Conservation (phyloP, 331 rosid species). For the Arachis monticola region DNA sequence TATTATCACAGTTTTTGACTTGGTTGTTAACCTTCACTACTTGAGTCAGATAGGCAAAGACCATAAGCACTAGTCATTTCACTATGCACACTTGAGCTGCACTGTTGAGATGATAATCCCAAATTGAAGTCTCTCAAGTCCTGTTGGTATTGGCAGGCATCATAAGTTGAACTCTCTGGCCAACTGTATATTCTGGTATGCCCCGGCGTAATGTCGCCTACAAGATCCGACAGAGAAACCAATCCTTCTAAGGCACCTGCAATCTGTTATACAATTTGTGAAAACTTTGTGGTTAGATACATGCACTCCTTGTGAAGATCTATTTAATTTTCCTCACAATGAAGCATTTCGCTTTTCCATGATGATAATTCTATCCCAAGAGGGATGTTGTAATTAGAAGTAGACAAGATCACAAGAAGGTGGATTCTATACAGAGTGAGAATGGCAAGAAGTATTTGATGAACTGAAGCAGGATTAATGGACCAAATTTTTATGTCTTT, state of each 20-base stretch:
- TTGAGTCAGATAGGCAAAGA: constrained; percentile 33
- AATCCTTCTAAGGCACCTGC: constrained; percentile 61
- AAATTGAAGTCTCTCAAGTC: constrained; percentile 36
- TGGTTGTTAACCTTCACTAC: constrained; percentile 37
- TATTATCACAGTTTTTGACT: not conserved
- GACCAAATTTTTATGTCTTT: too few species aligned
- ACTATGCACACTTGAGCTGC: constrained; percentile 1
- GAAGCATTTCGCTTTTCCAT: too few species aligned
- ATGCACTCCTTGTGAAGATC: not conserved
- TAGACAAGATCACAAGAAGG: too few species aligned
- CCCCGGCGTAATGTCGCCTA: constrained; percentile 37
- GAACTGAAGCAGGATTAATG: too few species aligned
- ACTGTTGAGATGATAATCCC: constrained; percentile 25
- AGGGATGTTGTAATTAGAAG: too few species aligned
- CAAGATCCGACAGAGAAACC: constrained; percentile 51
- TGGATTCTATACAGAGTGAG: too few species aligned
- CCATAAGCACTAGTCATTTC: constrained; percentile 36
- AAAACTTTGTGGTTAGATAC: not conserved
- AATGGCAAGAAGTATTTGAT: too few species aligned
- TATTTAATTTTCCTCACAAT: not conserved
- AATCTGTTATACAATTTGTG: constrained; percentile 38
- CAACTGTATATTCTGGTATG: constrained; percentile 37
- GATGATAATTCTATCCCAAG: too few species aligned
- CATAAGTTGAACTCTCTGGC: constrained; percentile 39
- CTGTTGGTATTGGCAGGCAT: constrained; percentile 34